Evolutionary conservation across 352 stramenopile species (phyloP), one percentile per base, ranked within the genome.

Genomic region (Phytophthora meadii): DNA sequence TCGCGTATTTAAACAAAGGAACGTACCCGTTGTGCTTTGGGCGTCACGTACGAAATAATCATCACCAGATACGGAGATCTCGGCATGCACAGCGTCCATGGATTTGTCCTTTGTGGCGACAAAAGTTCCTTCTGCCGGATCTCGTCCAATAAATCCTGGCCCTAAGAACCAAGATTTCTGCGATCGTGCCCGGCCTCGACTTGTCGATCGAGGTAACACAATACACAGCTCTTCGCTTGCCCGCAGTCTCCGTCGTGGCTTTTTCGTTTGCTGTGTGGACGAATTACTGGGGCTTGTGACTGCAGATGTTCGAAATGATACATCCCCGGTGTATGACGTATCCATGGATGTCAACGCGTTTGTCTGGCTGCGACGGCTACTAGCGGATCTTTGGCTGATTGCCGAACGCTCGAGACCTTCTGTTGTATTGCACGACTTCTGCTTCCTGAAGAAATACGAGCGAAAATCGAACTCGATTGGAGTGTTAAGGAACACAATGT

Each of bases 1-100:
- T 5, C 73, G 82, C 7, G 84, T 93, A 11, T 64, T 83, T n/a
- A 93, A 72, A 41, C 84, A 93, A n/a, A 93, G 66, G 45, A 80
- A 93, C 22, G 82, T 88, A 2, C 82, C 82, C 2, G 55, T 74
- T 17, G 65, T 64, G 51, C 76, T 89, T 22, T 79, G 65, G 4
- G 74, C 50, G 39, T 93, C 84, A 15, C 67, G 73, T 0, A 93
- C 25, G 40, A 91, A 61, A 28, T 91, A 93, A 51, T 90, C 81
- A 42, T 91, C 84, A 3, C 79, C 79, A 36, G 83, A 61, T 34
- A 90, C 37, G 9, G 75, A 69, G 15, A 93, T 58, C 55, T 89
- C 66, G 19, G 84, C 84, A 56, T 93, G 84, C 12, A 89, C 63
- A 9, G 74, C n/a, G 51, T 90, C 84, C 80, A 93, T 90, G 1